Conservation (phyloP, 2,329 filamentous ascomycete species). For the Epichloe amarillans region DNA sequence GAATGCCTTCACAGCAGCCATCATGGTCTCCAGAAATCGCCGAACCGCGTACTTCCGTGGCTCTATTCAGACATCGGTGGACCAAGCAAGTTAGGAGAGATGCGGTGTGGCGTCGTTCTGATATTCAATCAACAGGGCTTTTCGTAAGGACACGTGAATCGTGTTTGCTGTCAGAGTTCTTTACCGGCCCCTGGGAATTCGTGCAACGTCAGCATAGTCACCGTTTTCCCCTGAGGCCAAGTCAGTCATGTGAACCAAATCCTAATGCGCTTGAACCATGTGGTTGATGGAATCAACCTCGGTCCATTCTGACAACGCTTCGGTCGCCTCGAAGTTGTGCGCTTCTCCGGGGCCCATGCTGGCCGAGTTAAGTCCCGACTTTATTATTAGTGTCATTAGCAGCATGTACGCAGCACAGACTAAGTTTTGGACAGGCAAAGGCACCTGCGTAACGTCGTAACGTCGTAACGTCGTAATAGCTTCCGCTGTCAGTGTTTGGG, state of each 20-base stretch:
- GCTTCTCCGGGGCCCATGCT: not conserved
- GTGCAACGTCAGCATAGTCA: not conserved
- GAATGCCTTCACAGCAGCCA: no score
- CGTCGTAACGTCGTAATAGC: constrained; percentile 2
- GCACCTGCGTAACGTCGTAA: constrained; percentile 1
- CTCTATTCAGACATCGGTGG: not conserved
- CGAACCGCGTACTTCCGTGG: not conserved
- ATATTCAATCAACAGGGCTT: not conserved
- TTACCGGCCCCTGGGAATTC: not conserved
- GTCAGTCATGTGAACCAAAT: not conserved
- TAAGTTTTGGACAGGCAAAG: not conserved
- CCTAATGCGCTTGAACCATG: not conserved
- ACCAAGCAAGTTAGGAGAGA: not conserved
- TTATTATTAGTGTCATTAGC: not conserved
- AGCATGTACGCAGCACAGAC: not conserved
- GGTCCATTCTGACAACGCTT: not conserved
- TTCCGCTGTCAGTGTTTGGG: constrained; percentile 2
- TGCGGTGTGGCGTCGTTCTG: not conserved
- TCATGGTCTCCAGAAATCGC: not conserved
- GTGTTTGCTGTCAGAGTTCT: not conserved
- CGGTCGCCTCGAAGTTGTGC: not conserved
- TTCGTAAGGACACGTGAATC: not conserved
- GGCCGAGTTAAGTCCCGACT: not conserved
- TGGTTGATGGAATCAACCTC: not conserved
- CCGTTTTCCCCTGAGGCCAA: not conserved